Percentiles rank a stretch among this genome's conserved stretches.
Conservation (phyloP, 2,329 filamentous ascomycete genomes). For the Cladosporium sp. region DNA sequence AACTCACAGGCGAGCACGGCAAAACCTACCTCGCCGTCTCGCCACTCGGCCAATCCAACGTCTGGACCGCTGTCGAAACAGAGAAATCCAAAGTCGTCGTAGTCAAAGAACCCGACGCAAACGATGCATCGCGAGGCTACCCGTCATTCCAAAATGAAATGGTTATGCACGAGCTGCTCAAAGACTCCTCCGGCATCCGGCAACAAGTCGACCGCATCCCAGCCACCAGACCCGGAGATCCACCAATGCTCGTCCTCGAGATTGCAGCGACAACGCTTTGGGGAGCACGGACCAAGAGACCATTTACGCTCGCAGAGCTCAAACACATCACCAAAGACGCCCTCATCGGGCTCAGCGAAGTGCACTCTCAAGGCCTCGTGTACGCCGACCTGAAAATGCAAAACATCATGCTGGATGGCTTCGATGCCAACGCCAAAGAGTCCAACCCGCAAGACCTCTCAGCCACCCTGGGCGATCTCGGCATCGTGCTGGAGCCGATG, state of each 20-base stretch:
- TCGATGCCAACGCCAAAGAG: slow-evolving; percentile 14
- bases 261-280: slow-evolving; percentile 24
- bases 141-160: slow-evolving; percentile 27
- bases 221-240: slow-evolving; percentile 13
- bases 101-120: slow-evolving; percentile 23
- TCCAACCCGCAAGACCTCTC: slow-evolving; percentile 15
- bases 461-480: slow-evolving; percentile 27
- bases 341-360: slow-evolving; percentile 21
- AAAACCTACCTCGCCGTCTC: slow-evolving; percentile 27
- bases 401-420: slow-evolving; percentile 28
- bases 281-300: slow-evolving; percentile 24
- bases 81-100: slow-evolving; percentile 22
- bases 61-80: slow-evolving; percentile 26
- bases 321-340: slow-evolving; percentile 19
- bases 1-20: slow-evolving; percentile 21
- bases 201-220: slow-evolving; percentile 26
- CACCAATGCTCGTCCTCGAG: slow-evolving; percentile 26
- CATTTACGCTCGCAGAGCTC: slow-evolving; percentile 24
- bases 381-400: slow-evolving; percentile 30
- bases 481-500: slow-evolving; percentile 25
- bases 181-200: slow-evolving; percentile 20
- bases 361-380: slow-evolving; percentile 26
- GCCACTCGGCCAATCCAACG: slow-evolving; percentile 26
- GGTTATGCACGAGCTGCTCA: slow-evolving; percentile 30
- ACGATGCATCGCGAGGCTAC: slow-evolving; percentile 19